A percentile compares a stretch with the other conserved stretches of the same genome.
phyloP scores from a whole-genome alignment of 1,284 basidiomycete genomes.

The Trametes pubescens region DNA sequence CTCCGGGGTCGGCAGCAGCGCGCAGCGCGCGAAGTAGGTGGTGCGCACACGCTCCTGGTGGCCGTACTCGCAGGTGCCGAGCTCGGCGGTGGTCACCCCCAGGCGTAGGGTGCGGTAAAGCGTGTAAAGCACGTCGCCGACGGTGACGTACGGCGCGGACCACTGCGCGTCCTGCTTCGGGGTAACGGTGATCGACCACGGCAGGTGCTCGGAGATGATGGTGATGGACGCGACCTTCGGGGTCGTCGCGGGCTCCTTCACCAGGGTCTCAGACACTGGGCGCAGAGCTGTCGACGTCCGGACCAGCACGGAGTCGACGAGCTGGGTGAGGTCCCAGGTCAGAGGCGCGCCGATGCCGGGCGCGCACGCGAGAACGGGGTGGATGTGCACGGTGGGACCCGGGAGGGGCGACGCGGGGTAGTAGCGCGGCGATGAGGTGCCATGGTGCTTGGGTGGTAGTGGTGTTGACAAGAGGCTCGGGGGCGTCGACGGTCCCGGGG shows the following conservation, averaged over 20 bases:
- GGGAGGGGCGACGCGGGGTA: constrained; percentile 2
- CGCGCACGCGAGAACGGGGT: constrained; percentile 23
- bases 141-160: constrained; percentile 35
- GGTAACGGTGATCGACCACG: constrained; percentile 27
- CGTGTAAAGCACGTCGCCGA: constrained; percentile 34
- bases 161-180: constrained; percentile 18
- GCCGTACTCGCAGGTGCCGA: constrained; percentile 23
- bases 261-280: constrained; percentile 18
- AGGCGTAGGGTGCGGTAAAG: constrained; percentile 34
- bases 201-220: constrained; percentile 30
- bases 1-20: constrained; percentile 22
- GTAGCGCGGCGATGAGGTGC: constrained; percentile 9
- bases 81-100: constrained; percentile 25
- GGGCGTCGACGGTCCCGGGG: constrained; percentile 29
- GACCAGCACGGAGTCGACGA: constrained; percentile 18
- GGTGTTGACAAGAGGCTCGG: constrained; percentile 15
- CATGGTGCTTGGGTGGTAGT: constrained; percentile 6
- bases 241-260: constrained; percentile 24
- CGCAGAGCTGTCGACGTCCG: constrained; percentile 6
- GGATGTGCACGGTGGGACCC: constrained; percentile 12
- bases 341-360: constrained; percentile 23
- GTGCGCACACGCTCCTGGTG: constrained; percentile 27
- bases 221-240: constrained; percentile 24
- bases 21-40: constrained; percentile 31
- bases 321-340: constrained; percentile 26